Conservation (phyloP, 176 grass and related monocot species). For the Carex cristatella region DNA sequence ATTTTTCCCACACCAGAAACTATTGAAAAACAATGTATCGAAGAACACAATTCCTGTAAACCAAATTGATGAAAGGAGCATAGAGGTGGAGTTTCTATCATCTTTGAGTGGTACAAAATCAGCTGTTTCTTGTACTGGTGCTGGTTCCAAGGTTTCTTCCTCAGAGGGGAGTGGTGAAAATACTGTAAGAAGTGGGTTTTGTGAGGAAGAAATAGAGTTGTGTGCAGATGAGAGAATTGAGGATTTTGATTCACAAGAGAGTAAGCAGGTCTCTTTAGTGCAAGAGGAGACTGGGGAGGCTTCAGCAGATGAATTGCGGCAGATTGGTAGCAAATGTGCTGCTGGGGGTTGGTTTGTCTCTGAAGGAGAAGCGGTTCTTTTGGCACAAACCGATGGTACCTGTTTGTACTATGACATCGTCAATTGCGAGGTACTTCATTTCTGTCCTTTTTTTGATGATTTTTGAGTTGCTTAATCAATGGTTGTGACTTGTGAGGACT, state of each 20-base stretch:
- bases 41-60: constrained; percentile 27
- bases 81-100: constrained; percentile 82
- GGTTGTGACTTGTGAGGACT: neutral
- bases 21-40: constrained; percentile 46
- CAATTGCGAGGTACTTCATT: constrained; percentile 71
- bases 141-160: constrained; percentile 27
- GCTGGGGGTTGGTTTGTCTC: constrained; percentile 97
- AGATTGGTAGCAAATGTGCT: constrained; percentile 68
- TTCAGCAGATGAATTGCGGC: constrained; percentile 45
- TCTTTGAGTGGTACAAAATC: constrained; percentile 57
- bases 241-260: constrained; percentile 65
- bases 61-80: constrained; percentile 48
- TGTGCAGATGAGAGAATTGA: constrained; percentile 58
- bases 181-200: constrained; percentile 23
- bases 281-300: constrained; percentile 50
- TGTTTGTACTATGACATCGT: constrained; percentile 97
- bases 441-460: neutral
- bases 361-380: constrained; percentile 88
- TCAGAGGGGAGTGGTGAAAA: constrained; percentile 45
- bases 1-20: constrained; percentile 89
- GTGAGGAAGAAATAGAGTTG: constrained; percentile 54
- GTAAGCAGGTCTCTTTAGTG: constrained; percentile 34
- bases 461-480: neutral
- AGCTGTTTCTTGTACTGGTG: constrained; percentile 35
- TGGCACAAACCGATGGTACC: constrained; percentile 76